Evolutionary conservation across 148 eudicot species (phyloP), one percentile per base, ranked within the genome.

Genomic region (Rhododendron vialii): DNA sequence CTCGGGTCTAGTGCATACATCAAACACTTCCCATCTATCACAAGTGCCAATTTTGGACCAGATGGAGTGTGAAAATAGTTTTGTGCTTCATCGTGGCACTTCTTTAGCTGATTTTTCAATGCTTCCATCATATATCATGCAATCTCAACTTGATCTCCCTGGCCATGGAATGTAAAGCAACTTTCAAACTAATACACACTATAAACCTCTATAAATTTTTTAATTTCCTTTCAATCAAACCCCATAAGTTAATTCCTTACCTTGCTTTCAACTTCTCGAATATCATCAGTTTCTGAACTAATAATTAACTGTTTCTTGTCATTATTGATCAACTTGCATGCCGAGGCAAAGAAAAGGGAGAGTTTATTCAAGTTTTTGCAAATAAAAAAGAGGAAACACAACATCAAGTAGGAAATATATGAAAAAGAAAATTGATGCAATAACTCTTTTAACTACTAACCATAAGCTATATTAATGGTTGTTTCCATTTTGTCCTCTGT

Each of bases 401-500:
- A 59, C 26, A 61, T 82, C 30, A 47, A 82, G 51, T 24, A 82
- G 45, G 50, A 59, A 82, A 33, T 28, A 59, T 3, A 1, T 14
- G 17, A 28, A 79, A 12, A 47, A 57, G 2, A 38, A 84, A 85
- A 55, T 20, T 17, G 43, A 67, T 10, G 79, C 61, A 28, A 35
- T 43, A 84, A 33, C 75, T 51, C 45, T 83, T 35, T 71, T 28
- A 77, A 63, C 79, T 12, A 83, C 95, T 89, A 59, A 95, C 98
- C 99, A 89, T 97, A 97, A 35, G 98, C 98, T 84, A 95, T 97
- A 91, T 97, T 97, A 87, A 97, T 95, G 41, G 99, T 98, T 45
- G 98, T 97, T 88, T 97, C 99, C 98, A 97, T 89, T 91, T 97
- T 97, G 90, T 97, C 99, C 84, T 98, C 98, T 7, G 99, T 95